phyloP scores from a whole-genome alignment of 1,284 basidiomycete genomes.

The Microbotryum lychnidis-dioicae region DNA sequence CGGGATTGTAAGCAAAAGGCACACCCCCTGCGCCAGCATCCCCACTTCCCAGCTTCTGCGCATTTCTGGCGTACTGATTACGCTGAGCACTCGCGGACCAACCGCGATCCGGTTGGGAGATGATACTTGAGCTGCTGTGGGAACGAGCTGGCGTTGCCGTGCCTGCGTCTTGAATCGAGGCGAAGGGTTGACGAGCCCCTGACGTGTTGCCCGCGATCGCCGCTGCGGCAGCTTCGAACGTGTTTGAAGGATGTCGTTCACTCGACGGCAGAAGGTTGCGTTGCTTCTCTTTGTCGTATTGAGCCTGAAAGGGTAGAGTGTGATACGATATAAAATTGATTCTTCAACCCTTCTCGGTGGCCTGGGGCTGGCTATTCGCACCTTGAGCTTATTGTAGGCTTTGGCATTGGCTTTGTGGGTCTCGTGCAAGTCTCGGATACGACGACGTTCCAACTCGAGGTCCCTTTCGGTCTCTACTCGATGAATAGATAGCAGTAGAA shows the following conservation, averaged over 20 bases:
- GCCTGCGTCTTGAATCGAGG: too few relatives aligned
- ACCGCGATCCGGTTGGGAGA: too few relatives aligned
- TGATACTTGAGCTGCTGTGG: too few relatives aligned
- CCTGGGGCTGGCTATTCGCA: slow-evolving; percentile 31
- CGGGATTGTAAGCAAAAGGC: too few relatives aligned
- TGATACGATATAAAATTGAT: background rate
- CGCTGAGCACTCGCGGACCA: too few relatives aligned
- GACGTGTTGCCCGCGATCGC: too few relatives aligned
- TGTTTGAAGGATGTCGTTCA: background rate
- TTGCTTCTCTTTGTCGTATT: slow-evolving; percentile 66
- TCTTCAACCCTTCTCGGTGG: background rate
- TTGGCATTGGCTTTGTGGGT: slow-evolving; percentile 64
- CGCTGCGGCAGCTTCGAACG: background rate
- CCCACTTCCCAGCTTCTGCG: too few relatives aligned
- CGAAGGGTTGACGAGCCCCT: too few relatives aligned
- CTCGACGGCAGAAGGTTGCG: slow-evolving; percentile 54
- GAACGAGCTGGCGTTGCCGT: too few relatives aligned
- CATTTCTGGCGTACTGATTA: too few relatives aligned
- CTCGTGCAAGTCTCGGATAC: slow-evolving; percentile 62
- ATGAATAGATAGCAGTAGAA: background rate
- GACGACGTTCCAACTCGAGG: slow-evolving; percentile 64
- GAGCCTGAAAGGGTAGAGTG: slow-evolving; percentile 45
- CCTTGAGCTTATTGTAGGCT: slow-evolving; percentile 78
- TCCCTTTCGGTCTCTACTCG: slow-evolving; percentile 61
- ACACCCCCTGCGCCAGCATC: too few relatives aligned